Evolutionary conservation across 2,329 filamentous ascomycete genomes (phyloP), one percentile per base, ranked within the genome.

Genomic region (Penicillium nordicum): DNA sequence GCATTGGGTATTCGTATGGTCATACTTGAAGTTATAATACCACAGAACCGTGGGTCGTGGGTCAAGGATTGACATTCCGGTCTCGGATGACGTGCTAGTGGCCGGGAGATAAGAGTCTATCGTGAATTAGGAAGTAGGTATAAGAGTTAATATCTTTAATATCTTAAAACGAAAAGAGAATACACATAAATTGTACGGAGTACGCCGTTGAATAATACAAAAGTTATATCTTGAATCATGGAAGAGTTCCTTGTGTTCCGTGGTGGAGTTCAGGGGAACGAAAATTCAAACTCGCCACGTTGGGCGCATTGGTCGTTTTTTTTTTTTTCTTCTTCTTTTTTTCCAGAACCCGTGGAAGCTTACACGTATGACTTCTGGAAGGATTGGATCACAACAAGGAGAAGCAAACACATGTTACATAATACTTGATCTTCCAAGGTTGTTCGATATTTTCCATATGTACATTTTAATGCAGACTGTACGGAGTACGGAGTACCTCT

Each of bases 11-110:
- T 32, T 18, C n/a, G 14, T 18, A 6, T 23, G 21, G 37, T 32
- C 23, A 43, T 27, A 2, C 12, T 18, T 23, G 59, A 42, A 50
- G 18, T 18, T 18, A 18, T 18, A 18, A 48, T 36, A 41, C 44
- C 11, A 37, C 34, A 45, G 55, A 62, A 63, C 61, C 61, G 54
- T 64, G 61, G 63, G 61, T 62, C 61, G 29, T 18, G 18, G 18
- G 18, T 18, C 18, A 2, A 45, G 14, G 53, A 60, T 62, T 57
- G 49, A 53, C 62, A 63, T 63, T 62, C 62, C 61, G 53, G 57
- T 60, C 55, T 58, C 61, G 60, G 62, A 57, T 57, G 58, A 58
- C 60, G 60, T 61, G 60, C 47, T 63, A 63, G 61, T 41, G 59
- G 51, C 57, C 61, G 61, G 23, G 40, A 6, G 40, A 43, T 32